Percentiles rank a stretch among this genome's conserved stretches.
Conservation (phyloP, 257 asterid genomes). For the Nicotiana tabacum region DNA sequence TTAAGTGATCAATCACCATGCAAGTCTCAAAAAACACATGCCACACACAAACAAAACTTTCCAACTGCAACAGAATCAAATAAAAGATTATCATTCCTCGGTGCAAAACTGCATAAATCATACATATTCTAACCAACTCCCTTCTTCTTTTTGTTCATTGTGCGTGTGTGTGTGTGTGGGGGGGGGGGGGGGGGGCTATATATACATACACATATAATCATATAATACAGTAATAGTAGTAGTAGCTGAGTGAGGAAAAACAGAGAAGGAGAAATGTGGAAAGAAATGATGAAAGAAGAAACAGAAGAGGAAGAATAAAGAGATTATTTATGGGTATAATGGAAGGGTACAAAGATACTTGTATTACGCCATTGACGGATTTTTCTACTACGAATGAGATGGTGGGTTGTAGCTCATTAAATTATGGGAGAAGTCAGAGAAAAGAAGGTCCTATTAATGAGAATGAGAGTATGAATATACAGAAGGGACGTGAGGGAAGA, state of each 20-base stretch:
- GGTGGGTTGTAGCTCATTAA: not conserved
- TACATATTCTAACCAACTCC: constrained; percentile 26
- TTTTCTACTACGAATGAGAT: constrained; percentile 14
- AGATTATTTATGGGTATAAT: constrained; percentile 41
- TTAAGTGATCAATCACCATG: not conserved
- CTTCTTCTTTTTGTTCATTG: not conserved
- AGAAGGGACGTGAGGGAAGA: constrained; percentile 34
- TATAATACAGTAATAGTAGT: not conserved
- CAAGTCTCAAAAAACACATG: not conserved
- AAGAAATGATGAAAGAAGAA: constrained; percentile 20
- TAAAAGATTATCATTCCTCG: not conserved
- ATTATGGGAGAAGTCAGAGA: constrained; percentile 14
- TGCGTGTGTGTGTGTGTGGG: not conserved
- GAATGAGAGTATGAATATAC: not conserved
- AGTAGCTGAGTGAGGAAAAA: not conserved
- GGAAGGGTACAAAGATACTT: constrained; percentile 48
- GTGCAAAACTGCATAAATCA: not conserved
- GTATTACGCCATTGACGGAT: constrained; percentile 42
- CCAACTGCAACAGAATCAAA: not conserved
- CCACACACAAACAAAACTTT: not conserved
- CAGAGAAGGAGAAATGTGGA: constrained; percentile 9
- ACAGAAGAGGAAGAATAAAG: constrained; percentile 28
- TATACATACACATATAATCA: not conserved
- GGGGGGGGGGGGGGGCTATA: not conserved
- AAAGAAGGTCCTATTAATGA: constrained; percentile 6